phyloP scores from a whole-genome alignment of 805 yeast species.

The Cyberlindnera veronae region DNA sequence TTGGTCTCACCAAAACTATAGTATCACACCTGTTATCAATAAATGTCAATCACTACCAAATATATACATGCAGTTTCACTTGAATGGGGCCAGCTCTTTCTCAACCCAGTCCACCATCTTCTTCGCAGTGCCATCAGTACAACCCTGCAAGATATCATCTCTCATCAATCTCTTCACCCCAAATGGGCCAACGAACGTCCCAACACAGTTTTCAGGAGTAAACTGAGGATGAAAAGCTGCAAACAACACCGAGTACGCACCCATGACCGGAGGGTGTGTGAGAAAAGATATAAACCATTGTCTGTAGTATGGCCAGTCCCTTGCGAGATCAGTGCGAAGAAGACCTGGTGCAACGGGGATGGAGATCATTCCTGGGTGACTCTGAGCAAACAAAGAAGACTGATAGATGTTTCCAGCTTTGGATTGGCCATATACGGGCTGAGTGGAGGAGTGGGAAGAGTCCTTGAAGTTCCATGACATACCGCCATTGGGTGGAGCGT shows the following conservation, averaged over 20 bases:
- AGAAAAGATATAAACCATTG: neutral
- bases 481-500: conserved; percentile 31
- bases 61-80: no score
- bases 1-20: conserved; percentile 35
- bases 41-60: neutral
- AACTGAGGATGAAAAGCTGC: neutral
- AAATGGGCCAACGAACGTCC: neutral
- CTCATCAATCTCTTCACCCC: neutral
- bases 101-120: neutral
- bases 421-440: conserved; percentile 34
- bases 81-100: neutral
- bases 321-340: conserved; percentile 28
- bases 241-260: neutral
- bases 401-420: conserved; percentile 40
- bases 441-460: conserved; percentile 6
- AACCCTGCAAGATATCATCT: neutral
- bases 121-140: neutral
- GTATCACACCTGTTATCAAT: neutral
- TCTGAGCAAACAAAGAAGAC: conserved; percentile 33
- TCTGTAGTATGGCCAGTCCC: neutral
- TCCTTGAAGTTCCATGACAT: conserved; percentile 30
- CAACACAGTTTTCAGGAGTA: neutral
- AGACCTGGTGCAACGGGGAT: conserved; percentile 40
- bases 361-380: conserved; percentile 30
- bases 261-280: neutral